Base-by-base conservation (phyloP, 108 stramenopile genomes). In the Pseudonitzschia pungens region DNA sequence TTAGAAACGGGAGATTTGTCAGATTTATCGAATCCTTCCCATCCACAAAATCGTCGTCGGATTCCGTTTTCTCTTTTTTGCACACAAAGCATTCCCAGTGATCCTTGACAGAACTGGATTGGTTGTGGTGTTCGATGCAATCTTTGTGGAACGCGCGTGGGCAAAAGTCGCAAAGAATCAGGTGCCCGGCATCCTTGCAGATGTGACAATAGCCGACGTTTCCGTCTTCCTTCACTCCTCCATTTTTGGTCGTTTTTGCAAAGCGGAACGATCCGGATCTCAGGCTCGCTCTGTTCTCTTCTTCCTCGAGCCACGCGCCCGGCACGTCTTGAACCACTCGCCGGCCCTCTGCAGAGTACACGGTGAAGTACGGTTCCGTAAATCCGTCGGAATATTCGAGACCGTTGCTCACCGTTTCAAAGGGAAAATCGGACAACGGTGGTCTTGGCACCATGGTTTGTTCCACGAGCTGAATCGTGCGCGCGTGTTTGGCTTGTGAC, bases 371-470 rank as follows among this genome's bases (percentile, higher is more conserved):
- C 65, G 88, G 88, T 26, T 80, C 72, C 20, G 80, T 71, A 21
- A 76, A 58, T 12, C 80, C 84, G 28, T 87, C 85, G 56, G 88
- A 82, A 14, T 82, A 43, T 63, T 93, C 88, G 7, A 76, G 42
- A 0, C 77, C 77, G 41, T 72, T 70, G 18, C 56, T 63, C 69
- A 40, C 67, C 53, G 84, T 40, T 76, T 93, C 92, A 42, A 68
- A 60, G 0, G 92, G 88, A 64, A 93, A 89, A 28, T 89, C 92
- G 10, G 81, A 63, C 7, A 80, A 80, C 28, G 81, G 83, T 24
- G 87, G 83, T 65, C 87, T 90, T 20, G 75, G 72, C 29, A 85
- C 92, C 69, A 65, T 45, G 33, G 26, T 60, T 59, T 71, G 43
- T 27, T 29, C 71, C 36, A 41, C 69, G 10, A 45, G 41, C 58